Percentiles rank a stretch among this genome's conserved stretches.
phyloP scores from a whole-genome alignment of 176 grass and related monocot species.

The Tillandsia fasciculata region DNA sequence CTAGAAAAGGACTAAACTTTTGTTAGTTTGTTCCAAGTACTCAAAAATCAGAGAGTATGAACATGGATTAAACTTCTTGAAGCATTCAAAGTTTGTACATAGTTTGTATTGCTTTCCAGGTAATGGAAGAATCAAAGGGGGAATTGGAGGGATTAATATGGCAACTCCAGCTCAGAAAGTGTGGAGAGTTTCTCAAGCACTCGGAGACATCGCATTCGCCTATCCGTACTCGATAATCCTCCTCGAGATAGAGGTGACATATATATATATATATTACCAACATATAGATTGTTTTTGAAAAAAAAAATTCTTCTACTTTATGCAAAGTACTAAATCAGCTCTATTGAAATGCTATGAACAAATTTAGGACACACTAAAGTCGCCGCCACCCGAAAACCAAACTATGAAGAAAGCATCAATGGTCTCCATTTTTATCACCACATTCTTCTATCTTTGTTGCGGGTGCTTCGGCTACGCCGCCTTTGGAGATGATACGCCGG shows the following conservation, averaged over 20 bases:
- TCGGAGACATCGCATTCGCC: slow-evolving; percentile 80
- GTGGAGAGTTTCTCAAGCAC: slow-evolving; percentile 65
- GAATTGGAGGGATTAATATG: slow-evolving; percentile 35
- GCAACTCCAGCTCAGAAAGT: slow-evolving; percentile 48
- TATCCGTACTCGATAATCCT: slow-evolving; percentile 79
- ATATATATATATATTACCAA: neutral
- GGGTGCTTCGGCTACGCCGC: slow-evolving; percentile 85
- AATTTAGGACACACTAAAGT: slow-evolving; percentile 54
- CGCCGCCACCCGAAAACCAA: slow-evolving; percentile 61
- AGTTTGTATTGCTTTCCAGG: slow-evolving; percentile 13
- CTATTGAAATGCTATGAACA: neutral
- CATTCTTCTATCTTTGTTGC: slow-evolving; percentile 85
- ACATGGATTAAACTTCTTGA: too few relatives aligned
- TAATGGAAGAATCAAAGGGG: slow-evolving; percentile 49
- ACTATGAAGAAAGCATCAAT: slow-evolving; percentile 71
- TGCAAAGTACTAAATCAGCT: neutral
- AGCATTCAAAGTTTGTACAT: neutral
- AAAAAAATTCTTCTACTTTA: slow-evolving; percentile 35
- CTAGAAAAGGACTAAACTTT: too few relatives aligned
- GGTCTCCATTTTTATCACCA: slow-evolving; percentile 53
- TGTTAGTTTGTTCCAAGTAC: too few relatives aligned
- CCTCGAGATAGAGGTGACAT: slow-evolving; percentile 56
- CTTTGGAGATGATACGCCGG: slow-evolving; percentile 54
- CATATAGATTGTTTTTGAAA: slow-evolving; percentile 9
- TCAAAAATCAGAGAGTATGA: too few relatives aligned